These are phyloP conservation scores for Solanum pennellii DNA, from an alignment of 257 asterid genomes.

Conservation along the genomic window DNA sequence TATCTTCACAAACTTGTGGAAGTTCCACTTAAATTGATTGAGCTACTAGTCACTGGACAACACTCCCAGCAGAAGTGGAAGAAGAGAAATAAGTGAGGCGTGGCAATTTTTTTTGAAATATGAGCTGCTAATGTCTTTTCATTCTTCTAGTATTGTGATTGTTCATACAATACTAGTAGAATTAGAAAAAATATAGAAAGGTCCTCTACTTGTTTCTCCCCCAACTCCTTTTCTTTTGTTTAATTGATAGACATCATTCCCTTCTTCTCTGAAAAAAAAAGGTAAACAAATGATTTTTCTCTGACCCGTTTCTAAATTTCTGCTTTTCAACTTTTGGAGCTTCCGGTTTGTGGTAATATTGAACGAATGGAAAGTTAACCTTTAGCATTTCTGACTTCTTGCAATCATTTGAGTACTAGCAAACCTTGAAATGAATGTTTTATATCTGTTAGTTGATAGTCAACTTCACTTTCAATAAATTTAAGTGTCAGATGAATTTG, in stretches of 20 bases:
- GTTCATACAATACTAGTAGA: background rate
- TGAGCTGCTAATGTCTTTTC: background rate
- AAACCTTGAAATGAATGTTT: background rate
- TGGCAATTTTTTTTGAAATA: background rate
- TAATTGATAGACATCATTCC: background rate
- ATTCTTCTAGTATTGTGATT: background rate
- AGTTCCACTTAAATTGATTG: background rate
- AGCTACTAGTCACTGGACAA: background rate
- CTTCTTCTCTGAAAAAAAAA: background rate
- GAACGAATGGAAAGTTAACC: background rate
- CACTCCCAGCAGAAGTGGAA: background rate
- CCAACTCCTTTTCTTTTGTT: background rate
- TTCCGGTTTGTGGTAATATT: background rate
- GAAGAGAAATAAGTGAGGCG: background rate
- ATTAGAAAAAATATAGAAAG: background rate
- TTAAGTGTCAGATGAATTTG: background rate
- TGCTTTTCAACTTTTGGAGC: background rate
- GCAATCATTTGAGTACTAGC: background rate
- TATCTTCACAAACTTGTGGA: background rate
- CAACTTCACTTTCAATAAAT: background rate
- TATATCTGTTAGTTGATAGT: background rate
- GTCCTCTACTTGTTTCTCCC: background rate
- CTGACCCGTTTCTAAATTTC: background rate
- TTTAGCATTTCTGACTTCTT: background rate
- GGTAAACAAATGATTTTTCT: background rate